Base-by-base conservation (phyloP, 257 asterid genomes). In the Penstemon davidsonii region DNA sequence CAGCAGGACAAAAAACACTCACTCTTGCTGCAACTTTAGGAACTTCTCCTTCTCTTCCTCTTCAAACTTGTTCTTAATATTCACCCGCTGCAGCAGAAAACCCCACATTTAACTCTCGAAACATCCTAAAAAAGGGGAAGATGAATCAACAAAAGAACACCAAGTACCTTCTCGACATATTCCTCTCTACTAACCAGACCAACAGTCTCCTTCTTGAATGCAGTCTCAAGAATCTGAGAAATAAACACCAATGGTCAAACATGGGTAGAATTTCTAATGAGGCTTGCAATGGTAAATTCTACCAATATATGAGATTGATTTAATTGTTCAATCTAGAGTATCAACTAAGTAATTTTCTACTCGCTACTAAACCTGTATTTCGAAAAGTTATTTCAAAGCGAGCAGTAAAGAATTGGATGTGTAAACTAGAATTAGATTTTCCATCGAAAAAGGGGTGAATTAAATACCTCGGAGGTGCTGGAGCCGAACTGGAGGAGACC, bases 1-100 rank as follows among this genome's bases (percentile, higher is more conserved):
- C 50, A 55, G 41, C 69, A 69, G 66, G 49, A 18, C 36, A 33
- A 55, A 2, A 47, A 11, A 3, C 42, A 72, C 99, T 86, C 79
- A 91, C 97, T 91, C 96, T 79, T 91, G 97, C 81, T 87, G 97
- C 83, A 94, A 69, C 82, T 91, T 94, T 69, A 88, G 91, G 72
- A 90, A 97, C 81, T 91, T 94, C 80, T 94, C 99, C 85, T 94
- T 94, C 74, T 94, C 96, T 81, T 90, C 97, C 90, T 94, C 99
- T 78, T 94, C 99, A 55, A 94, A 50, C 76, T 94, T 94, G 73
- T 69, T 89, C 80, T 82, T 88, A 25, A 94, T 94, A 75, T 89
- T 94, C 67, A 94, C 97, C 77, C 99, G 86, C 99, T 93, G 79
- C 76, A 73, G 15, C 66, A 74, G 6, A 61, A 59, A 55, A 59